Percentiles rank a stretch among this genome's conserved stretches.
Evolutionary conservation across 2,329 filamentous ascomycete species (phyloP).

Genomic region (Akanthomyces muscarius): DNA sequence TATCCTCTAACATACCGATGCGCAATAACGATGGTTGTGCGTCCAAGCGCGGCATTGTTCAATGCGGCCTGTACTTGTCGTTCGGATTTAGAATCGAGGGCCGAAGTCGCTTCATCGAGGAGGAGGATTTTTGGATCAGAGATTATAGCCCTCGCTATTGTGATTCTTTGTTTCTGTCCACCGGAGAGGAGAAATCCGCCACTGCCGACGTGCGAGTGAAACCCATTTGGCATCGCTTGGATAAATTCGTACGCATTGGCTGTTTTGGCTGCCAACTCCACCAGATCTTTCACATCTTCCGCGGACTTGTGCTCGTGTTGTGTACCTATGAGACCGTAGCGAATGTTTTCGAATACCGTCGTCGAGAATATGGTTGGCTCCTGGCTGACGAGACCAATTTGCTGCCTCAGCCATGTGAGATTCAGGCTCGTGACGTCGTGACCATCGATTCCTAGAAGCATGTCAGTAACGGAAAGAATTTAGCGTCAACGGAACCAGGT

Average conservation of each 20-base stretch:
- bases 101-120: slow-evolving; percentile 63
- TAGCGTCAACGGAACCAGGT: slow-evolving; percentile 35
- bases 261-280: slow-evolving; percentile 38
- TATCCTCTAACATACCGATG: slow-evolving; percentile 58
- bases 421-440: slow-evolving; percentile 28
- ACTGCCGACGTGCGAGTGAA: slow-evolving; percentile 46
- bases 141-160: slow-evolving; percentile 49
- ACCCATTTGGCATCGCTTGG: slow-evolving; percentile 47
- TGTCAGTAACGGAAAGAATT: too few relatives aligned
- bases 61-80: slow-evolving; percentile 51
- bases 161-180: slow-evolving; percentile 62
- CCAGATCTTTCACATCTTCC: slow-evolving; percentile 31
- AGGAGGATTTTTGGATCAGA: slow-evolving; percentile 50
- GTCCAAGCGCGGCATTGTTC: slow-evolving; percentile 46
- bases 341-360: slow-evolving; percentile 39
- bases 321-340: slow-evolving; percentile 37
- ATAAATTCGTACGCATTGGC: slow-evolving; percentile 48
- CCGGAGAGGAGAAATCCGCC: slow-evolving; percentile 58
- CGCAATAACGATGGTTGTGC: slow-evolving; percentile 63
- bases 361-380: slow-evolving; percentile 42
- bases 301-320: slow-evolving; percentile 11
- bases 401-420: slow-evolving; percentile 42
- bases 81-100: slow-evolving; percentile 40
- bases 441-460: too few relatives aligned
- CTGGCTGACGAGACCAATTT: slow-evolving; percentile 46